Percentiles rank a stretch among this genome's conserved stretches.
phyloP scores from a whole-genome alignment of 805 yeast genomes.

The Suhomyces vadensis region DNA sequence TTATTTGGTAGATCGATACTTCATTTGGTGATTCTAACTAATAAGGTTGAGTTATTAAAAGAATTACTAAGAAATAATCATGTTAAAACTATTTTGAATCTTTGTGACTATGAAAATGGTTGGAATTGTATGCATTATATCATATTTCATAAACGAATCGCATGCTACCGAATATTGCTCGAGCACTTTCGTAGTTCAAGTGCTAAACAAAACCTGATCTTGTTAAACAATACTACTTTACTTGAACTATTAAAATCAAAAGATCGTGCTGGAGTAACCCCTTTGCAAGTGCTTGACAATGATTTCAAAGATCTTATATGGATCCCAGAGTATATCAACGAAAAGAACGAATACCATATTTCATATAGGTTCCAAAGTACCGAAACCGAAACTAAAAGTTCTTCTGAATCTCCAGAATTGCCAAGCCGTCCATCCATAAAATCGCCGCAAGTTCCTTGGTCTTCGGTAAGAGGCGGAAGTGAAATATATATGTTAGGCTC shows the following conservation, averaged over 20 bases:
- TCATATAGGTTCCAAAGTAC: conserved; percentile 19
- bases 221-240: conserved; percentile 22
- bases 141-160: conserved; percentile 54
- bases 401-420: neutral
- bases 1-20: conserved; percentile 67
- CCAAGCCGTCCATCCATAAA: conserved; percentile 9
- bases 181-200: conserved; percentile 23
- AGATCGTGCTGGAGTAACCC: conserved; percentile 72
- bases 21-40: conserved; percentile 55
- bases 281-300: conserved; percentile 62
- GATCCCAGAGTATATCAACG: conserved; percentile 44
- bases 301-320: conserved; percentile 46
- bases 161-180: conserved; percentile 48
- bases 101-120: conserved; percentile 70
- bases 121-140: conserved; percentile 82
- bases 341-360: conserved; percentile 32
- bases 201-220: conserved; percentile 16
- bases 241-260: conserved; percentile 50
- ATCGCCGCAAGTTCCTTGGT: conserved; percentile 34
- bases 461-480: conserved; percentile 51
- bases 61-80: conserved; percentile 50
- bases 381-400: neutral
- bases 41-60: conserved; percentile 48
- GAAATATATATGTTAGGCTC: conserved; percentile 63
- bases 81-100: conserved; percentile 39